Base-by-base conservation (phyloP, 2,329 filamentous ascomycete species). In the Blastomyces emzantsi region DNA sequence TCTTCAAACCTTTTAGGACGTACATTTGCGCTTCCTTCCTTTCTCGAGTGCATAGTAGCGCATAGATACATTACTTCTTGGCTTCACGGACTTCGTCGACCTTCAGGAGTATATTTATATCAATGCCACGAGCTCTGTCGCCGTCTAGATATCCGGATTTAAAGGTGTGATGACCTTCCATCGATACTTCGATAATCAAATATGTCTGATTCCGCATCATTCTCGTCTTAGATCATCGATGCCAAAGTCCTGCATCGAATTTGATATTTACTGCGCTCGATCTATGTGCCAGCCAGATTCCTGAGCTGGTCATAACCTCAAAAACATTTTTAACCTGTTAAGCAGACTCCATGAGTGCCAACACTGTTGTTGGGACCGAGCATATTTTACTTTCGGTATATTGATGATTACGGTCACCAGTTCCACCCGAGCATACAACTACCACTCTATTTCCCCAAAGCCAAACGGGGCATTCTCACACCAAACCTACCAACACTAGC, bases 381-480 rank as follows among this genome's bases (percentile, higher is more conserved):
- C 9, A 13, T 39, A 39, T 39, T 39, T 39, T 9, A 3, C 9
- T 39, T 3, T 9, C 13, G 36, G 36, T 39, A 39, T 39, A 39
- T 39, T 39, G 7, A 39, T 39, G 36, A 39, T 17, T 60, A 25
- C 60, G 63, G 51, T 55, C 60, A 43, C 64, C 60, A 39, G 62
- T 64, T 45, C 63, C 64, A 3, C 61, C 62, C 9, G 63, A 62
- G n/a, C 61, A 64, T 45, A 39, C 57, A 28, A 28, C 62, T 60
- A 17, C 63, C 58, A 22, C 60, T 36, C 1, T 28, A 36, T 33
- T 49, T 17, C 43, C 28, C 43, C 58, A 60, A n/a, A 7, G 7
- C 25, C 60, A 62, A 25, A 54, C 60, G 39, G 49, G 51, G 39
- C n/a, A 36, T 25, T 28, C 57, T 28, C 57, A 47, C 25, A 52